Percentiles rank a stretch among this genome's conserved stretches.
phyloP scores from a whole-genome alignment of 1,284 basidiomycete genomes.

The Cystobasidium slooffiae region DNA sequence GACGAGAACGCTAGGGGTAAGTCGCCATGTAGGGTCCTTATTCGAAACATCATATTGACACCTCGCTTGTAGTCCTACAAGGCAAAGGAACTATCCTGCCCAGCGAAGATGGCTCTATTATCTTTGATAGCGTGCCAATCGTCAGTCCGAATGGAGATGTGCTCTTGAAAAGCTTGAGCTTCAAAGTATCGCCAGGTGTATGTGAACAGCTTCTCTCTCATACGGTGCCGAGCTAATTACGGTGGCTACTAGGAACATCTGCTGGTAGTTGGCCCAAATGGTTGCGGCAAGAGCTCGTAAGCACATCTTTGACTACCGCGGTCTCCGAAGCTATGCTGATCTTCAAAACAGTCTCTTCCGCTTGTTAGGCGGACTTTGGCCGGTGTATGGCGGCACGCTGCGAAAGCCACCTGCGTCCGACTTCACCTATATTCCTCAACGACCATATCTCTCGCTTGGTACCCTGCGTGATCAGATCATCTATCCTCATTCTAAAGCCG shows the following conservation, averaged over 20 bases:
- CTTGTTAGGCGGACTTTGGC: constrained; percentile 95
- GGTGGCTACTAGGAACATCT: constrained; percentile 71
- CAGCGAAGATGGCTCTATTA: constrained; percentile 75
- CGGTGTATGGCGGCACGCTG: constrained; percentile 92
- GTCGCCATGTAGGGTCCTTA: constrained; percentile 51
- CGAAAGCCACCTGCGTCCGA: constrained; percentile 85
- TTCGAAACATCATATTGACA: no score
- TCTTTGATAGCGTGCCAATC: constrained; percentile 91
- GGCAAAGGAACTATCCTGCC: constrained; percentile 79
- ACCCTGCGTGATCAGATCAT: constrained; percentile 89
- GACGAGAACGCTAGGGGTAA: constrained; percentile 78
- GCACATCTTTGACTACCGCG: not conserved
- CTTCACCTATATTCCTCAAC: constrained; percentile 94
- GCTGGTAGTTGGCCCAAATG: constrained; percentile 74
- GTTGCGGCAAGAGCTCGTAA: constrained; percentile 80
- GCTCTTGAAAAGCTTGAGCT: constrained; percentile 74
- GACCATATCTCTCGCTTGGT: constrained; percentile 90
- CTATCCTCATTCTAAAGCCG: constrained; percentile 76
- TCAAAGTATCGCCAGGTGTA: constrained; percentile 87
- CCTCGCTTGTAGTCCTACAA: constrained; percentile 67
- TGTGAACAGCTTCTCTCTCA: constrained; percentile 55
- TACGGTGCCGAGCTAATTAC: not conserved
- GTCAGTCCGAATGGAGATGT: constrained; percentile 96
- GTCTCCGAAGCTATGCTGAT: not conserved
- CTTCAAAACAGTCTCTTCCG: constrained; percentile 69